phyloP scores from a whole-genome alignment of 2,329 filamentous ascomycete species.

The Lecanicillium sp. region DNA sequence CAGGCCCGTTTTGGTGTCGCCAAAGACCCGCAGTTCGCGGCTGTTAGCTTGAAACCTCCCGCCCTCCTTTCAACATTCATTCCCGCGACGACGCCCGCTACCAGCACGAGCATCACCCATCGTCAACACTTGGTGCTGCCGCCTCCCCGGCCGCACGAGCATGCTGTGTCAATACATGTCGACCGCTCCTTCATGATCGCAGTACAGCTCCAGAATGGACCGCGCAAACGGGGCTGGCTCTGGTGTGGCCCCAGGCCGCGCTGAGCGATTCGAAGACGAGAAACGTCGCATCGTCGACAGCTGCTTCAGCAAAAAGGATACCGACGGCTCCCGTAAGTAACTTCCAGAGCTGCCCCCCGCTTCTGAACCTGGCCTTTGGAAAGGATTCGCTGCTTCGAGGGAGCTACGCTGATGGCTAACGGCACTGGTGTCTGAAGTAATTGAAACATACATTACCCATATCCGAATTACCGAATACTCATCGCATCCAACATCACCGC shows the following conservation, averaged over 20 bases:
- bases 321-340: conserved; percentile 71
- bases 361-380: background rate
- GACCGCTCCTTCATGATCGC: conserved; percentile 14
- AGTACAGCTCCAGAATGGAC: conserved; percentile 23
- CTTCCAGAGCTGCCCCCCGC: conserved; percentile 6
- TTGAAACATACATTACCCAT: conserved; percentile 96
- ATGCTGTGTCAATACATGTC: conserved; percentile 3
- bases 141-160: conserved; percentile 5
- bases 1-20: too few relatives aligned
- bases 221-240: conserved; percentile 29
- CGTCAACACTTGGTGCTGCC: conserved; percentile 3
- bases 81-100: conserved; percentile 7
- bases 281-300: conserved; percentile 90
- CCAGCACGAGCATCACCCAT: background rate
- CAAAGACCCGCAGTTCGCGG: conserved; percentile 2
- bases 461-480: conserved; percentile 86
- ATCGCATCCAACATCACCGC: conserved; percentile 71
- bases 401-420: conserved; percentile 10
- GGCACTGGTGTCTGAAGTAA: conserved; percentile 16
- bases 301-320: conserved; percentile 86
- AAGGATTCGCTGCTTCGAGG: background rate
- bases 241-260: conserved; percentile 33
- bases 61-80: conserved; percentile 7
- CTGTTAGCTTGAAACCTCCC: background rate
- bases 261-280: conserved; percentile 93